Percentiles rank a stretch among this genome's conserved stretches.
Conservation (phyloP, 805 yeast genomes). For the Diddensiella transvaalensis region DNA sequence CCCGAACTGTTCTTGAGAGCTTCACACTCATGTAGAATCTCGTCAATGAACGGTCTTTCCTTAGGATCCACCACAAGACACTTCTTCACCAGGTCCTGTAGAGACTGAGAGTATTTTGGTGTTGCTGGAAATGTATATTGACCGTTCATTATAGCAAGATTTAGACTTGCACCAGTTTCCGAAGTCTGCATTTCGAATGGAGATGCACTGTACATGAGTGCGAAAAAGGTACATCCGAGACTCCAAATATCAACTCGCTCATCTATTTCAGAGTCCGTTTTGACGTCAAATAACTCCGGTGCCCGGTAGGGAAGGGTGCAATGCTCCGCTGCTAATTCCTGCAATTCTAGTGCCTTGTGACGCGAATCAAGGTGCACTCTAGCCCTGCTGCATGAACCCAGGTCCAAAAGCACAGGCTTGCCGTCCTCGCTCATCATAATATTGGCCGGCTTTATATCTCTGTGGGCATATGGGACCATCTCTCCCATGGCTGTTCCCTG, state of each 20-base stretch:
- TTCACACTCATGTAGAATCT: constrained; percentile 11
- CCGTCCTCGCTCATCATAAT: constrained; percentile 74
- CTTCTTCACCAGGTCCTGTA: constrained; percentile 51
- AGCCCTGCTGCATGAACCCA: constrained; percentile 76
- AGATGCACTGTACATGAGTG: constrained; percentile 70
- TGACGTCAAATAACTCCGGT: constrained; percentile 82
- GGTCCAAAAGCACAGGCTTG: constrained; percentile 73
- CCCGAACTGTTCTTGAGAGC: constrained; percentile 1
- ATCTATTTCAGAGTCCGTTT: constrained; percentile 58
- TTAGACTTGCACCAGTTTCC: constrained; percentile 77
- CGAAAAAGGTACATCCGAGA: constrained; percentile 77
- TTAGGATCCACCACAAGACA: constrained; percentile 64
- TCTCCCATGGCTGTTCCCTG: constrained; percentile 52
- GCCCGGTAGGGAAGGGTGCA: constrained; percentile 86
- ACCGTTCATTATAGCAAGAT: constrained; percentile 69
- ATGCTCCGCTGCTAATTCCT: constrained; percentile 78
- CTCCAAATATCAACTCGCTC: constrained; percentile 90
- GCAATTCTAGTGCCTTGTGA: constrained; percentile 69
- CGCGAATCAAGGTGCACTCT: constrained; percentile 51
- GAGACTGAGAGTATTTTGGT: constrained; percentile 50
- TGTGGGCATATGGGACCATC: constrained; percentile 70
- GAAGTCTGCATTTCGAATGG: constrained; percentile 86
- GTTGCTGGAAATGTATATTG: constrained; percentile 54
- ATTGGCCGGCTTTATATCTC: constrained; percentile 87
- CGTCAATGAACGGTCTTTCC: constrained; percentile 60